Evolutionary conservation across 2,329 filamentous ascomycete genomes (phyloP).

Genomic region (Camptophora hylomeconis): DNA sequence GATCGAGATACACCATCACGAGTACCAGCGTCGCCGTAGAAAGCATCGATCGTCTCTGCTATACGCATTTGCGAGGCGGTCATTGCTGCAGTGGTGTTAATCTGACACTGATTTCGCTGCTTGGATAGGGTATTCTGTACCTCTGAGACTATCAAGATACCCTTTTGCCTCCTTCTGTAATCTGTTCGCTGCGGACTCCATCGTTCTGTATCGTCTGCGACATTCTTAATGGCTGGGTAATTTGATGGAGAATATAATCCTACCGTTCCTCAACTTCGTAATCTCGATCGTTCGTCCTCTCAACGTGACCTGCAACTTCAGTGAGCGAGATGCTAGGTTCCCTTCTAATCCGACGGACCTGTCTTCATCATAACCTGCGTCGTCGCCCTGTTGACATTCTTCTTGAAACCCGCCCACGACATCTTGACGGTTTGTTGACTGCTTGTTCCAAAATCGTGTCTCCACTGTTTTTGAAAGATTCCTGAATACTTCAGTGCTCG

Average conservation of each 20-base stretch:
- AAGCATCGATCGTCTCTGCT: slow-evolving; percentile 97
- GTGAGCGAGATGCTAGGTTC: slow-evolving; percentile 1
- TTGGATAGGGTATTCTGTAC: slow-evolving; percentile 31
- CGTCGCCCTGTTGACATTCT: slow-evolving; percentile 95
- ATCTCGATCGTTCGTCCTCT: slow-evolving; percentile 95
- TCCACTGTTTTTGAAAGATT: too few relatives aligned
- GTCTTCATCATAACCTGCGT: slow-evolving; percentile 99
- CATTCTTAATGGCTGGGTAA: slow-evolving; percentile 11
- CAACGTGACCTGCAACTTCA: slow-evolving; percentile 61
- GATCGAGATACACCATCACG: slow-evolving; percentile 89
- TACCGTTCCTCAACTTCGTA: slow-evolving; percentile 95
- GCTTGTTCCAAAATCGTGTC: too few relatives aligned
- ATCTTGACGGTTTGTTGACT: slow-evolving; percentile 11
- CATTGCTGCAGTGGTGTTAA: slow-evolving; percentile 55
- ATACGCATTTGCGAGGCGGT: slow-evolving; percentile 99
- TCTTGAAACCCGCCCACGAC: slow-evolving; percentile 59
- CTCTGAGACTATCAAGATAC: slow-evolving; percentile 88
- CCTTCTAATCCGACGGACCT: slow-evolving; percentile 36
- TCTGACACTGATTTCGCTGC: neutral
- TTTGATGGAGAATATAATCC: slow-evolving; percentile 3
- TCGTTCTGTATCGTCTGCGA: slow-evolving; percentile 78
- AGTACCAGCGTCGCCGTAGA: slow-evolving; percentile 92
- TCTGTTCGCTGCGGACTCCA: slow-evolving; percentile 85
- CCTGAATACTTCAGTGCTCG: too few relatives aligned
- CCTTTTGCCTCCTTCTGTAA: slow-evolving; percentile 97